These are phyloP conservation scores for Theobroma grandiflorum DNA, from an alignment of 441 rosid genomes.

Conservation along the genomic window DNA sequence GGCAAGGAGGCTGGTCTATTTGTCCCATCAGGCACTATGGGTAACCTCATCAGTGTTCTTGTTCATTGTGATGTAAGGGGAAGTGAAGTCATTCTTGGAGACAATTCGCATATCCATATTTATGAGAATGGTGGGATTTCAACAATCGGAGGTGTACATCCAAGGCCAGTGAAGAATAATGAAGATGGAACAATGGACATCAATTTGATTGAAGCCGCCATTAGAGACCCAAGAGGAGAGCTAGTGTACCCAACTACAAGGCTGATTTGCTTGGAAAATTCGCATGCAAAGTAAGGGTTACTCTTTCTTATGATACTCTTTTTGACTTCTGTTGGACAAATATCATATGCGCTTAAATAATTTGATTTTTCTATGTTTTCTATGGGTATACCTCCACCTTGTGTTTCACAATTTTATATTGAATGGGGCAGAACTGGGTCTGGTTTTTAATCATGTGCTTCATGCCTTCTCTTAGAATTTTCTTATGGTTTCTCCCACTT, in stretches of 20 bases:
- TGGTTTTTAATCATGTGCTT: neutral
- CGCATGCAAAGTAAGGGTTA: slow-evolving; percentile 86
- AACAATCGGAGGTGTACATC: slow-evolving; percentile 92
- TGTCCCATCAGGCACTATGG: slow-evolving; percentile 98
- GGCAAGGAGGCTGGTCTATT: slow-evolving; percentile 90
- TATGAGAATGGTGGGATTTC: slow-evolving; percentile 92
- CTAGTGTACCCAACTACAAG: slow-evolving; percentile 82
- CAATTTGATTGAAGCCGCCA: slow-evolving; percentile 73
- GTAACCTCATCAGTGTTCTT: slow-evolving; percentile 90
- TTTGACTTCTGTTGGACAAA: neutral
- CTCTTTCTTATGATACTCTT: neutral
- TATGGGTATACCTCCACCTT: neutral
- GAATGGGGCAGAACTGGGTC: neutral
- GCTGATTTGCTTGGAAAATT: slow-evolving; percentile 92
- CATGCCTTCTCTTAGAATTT: neutral
- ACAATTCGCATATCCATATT: slow-evolving; percentile 80
- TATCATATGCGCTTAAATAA: neutral
- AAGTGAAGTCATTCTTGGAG: slow-evolving; percentile 93
- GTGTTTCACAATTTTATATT: neutral
- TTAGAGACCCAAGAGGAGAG: slow-evolving; percentile 74
- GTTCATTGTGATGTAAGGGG: slow-evolving; percentile 90
- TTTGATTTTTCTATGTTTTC: slow-evolving; percentile 9
- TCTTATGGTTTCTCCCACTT: neutral
- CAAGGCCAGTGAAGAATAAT: slow-evolving; percentile 78
- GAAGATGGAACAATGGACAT: slow-evolving; percentile 87